Conservation (phyloP, 257 asterid species). For the Nicotiana otophora region DNA sequence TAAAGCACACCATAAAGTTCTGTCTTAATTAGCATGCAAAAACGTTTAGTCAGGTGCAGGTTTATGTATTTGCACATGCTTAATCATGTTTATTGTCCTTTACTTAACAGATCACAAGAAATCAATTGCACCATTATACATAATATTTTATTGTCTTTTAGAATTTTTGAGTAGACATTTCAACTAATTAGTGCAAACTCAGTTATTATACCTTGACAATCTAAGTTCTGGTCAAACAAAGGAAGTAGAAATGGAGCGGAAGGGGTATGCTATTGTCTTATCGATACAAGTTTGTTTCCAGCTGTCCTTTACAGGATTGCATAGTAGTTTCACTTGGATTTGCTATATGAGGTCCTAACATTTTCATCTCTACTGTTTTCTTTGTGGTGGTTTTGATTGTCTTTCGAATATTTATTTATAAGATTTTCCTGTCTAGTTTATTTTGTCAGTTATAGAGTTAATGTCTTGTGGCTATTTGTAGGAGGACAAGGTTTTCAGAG, state of each 20-base stretch:
- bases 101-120: background rate
- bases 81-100: background rate
- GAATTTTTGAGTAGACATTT: background rate
- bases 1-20: background rate
- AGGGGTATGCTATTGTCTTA: background rate
- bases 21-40: background rate
- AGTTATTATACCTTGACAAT: background rate
- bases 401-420: background rate
- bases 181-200: background rate
- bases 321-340: background rate
- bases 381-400: background rate
- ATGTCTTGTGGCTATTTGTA: slow-evolving; percentile 2
- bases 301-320: background rate
- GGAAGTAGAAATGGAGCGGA: background rate
- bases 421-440: background rate
- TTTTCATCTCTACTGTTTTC: background rate
- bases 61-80: background rate
- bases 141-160: background rate
- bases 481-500: slow-evolving; percentile 45
- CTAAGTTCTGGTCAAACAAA: background rate
- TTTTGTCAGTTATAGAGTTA: background rate
- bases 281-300: background rate
- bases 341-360: background rate
- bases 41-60: background rate
- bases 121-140: background rate